phyloP scores from a whole-genome alignment of 371 early-diverging fungal species.

The Mortierella sp. region DNA sequence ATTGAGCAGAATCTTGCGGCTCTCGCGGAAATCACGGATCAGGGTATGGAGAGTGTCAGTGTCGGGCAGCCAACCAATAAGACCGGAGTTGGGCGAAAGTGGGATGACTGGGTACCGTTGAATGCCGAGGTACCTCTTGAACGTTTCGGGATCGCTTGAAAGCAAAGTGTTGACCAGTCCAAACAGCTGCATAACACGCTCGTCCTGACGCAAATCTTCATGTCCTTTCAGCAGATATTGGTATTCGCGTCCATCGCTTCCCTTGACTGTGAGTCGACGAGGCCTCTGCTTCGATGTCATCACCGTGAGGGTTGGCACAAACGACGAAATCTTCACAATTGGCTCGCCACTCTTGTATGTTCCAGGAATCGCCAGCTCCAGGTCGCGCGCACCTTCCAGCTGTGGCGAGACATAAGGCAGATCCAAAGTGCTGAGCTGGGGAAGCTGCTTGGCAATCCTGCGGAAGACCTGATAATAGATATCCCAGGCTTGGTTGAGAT shows the following conservation, averaged over 20 bases:
- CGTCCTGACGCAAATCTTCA: slow-evolving; percentile 99
- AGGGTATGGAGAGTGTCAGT: slow-evolving; percentile 95
- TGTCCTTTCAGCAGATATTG: slow-evolving; percentile 97
- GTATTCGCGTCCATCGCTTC: slow-evolving; percentile 93
- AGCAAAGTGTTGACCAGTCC: slow-evolving; percentile 97
- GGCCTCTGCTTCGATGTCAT: slow-evolving; percentile 97
- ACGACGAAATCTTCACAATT: slow-evolving; percentile 90
- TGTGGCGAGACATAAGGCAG: slow-evolving; percentile 95
- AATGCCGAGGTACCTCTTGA: slow-evolving; percentile 94
- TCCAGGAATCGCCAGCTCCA: slow-evolving; percentile 96
- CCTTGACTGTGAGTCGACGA: slow-evolving; percentile 86
- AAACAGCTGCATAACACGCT: slow-evolving; percentile 99
- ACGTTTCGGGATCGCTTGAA: slow-evolving; percentile 90
- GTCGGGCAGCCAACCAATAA: slow-evolving; percentile 98
- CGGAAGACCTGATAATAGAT: slow-evolving; percentile 93
- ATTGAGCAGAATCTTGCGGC: slow-evolving; percentile 89
- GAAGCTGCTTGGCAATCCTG: slow-evolving; percentile 86
- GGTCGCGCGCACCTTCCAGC: slow-evolving; percentile 86
- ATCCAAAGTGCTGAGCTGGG: slow-evolving; percentile 88
- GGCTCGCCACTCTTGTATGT: slow-evolving; percentile 92
- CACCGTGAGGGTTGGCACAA: slow-evolving; percentile 87
- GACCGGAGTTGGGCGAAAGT: slow-evolving; percentile 96
- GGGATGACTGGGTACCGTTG: slow-evolving; percentile 96
- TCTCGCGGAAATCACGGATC: slow-evolving; percentile 93
- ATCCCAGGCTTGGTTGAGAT: slow-evolving; percentile 97